phyloP scores from a whole-genome alignment of 75 land plant species.

The Gnetum montanum region DNA sequence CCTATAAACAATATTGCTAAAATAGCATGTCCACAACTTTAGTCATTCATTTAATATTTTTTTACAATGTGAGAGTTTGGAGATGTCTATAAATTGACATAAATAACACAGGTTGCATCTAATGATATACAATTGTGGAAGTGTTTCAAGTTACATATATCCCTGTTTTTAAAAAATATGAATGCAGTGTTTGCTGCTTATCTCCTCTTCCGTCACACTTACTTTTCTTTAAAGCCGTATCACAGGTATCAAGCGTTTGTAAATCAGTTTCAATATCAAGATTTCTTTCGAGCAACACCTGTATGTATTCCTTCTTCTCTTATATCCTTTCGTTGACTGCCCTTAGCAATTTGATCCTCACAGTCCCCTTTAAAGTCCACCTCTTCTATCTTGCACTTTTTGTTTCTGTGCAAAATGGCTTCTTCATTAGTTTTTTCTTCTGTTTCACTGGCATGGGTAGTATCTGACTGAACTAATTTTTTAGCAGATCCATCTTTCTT shows the following conservation, averaged over 20 bases:
- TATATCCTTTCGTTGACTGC: background rate
- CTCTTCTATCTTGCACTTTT: constrained; percentile 1
- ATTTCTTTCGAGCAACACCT: background rate
- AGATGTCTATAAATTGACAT: no score
- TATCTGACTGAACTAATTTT: background rate
- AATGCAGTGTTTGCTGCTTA: constrained; percentile 1
- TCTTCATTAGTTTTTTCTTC: background rate
- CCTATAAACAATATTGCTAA: no score
- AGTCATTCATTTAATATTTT: no score
- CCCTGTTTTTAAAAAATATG: no score
- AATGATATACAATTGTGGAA: no score
- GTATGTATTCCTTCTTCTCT: background rate
- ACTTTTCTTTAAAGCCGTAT: background rate
- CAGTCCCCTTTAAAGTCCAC: background rate
- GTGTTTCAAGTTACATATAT: no score
- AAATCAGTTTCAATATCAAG: background rate
- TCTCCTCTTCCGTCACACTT: background rate
- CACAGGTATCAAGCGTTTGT: background rate
- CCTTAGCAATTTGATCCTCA: background rate
- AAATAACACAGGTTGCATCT: no score
- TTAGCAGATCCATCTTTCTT: constrained; percentile 6
- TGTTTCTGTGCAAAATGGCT: background rate
- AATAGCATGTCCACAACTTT: no score
- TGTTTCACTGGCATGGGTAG: constrained; percentile 1
- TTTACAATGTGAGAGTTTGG: no score